A percentile compares a stretch with the other conserved stretches of the same genome.
Conservation (phyloP, 805 yeast genomes). For the Candida insectorum region DNA sequence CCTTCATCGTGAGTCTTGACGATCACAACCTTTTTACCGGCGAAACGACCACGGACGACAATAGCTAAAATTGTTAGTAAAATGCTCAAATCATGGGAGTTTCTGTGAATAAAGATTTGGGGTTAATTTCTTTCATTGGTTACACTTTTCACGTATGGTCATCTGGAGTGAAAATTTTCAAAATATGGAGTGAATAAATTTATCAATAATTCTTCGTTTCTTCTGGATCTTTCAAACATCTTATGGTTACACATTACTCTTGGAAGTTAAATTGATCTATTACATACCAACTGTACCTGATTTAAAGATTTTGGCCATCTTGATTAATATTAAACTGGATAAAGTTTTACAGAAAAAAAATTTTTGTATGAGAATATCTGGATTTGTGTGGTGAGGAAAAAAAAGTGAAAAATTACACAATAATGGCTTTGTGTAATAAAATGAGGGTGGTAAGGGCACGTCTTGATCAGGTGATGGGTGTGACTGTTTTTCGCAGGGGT, state of each 20-base stretch:
- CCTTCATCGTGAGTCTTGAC: slow-evolving; percentile 99
- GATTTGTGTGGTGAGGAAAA: too few relatives aligned
- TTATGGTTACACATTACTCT: too few relatives aligned
- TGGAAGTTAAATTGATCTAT: too few relatives aligned
- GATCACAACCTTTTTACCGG: slow-evolving; percentile 99
- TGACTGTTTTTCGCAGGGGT: slow-evolving; percentile 17
- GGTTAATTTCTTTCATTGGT: too few relatives aligned
- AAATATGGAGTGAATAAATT: too few relatives aligned
- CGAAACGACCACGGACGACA: slow-evolving; percentile 99
- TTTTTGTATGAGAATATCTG: slow-evolving; percentile 6
- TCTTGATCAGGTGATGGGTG: slow-evolving; percentile 7
- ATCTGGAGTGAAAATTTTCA: too few relatives aligned
- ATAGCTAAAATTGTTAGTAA: slow-evolving; percentile 64
- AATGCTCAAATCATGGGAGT: too few relatives aligned
- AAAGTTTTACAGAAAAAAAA: slow-evolving; percentile 11
- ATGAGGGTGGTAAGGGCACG: slow-evolving; percentile 2
- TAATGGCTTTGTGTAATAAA: slow-evolving; percentile 5
- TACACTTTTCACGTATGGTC: too few relatives aligned
- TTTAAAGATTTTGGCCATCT: slow-evolving; percentile 98
- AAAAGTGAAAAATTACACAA: slow-evolving; percentile 11
- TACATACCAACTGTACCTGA: slow-evolving; percentile 99
- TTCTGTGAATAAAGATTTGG: too few relatives aligned
- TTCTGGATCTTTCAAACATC: too few relatives aligned
- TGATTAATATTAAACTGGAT: slow-evolving; percentile 17
- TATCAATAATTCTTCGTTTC: too few relatives aligned